Evolutionary conservation across 305 asterid species (phyloP).

Genomic region (Fraxinus paxiana): DNA sequence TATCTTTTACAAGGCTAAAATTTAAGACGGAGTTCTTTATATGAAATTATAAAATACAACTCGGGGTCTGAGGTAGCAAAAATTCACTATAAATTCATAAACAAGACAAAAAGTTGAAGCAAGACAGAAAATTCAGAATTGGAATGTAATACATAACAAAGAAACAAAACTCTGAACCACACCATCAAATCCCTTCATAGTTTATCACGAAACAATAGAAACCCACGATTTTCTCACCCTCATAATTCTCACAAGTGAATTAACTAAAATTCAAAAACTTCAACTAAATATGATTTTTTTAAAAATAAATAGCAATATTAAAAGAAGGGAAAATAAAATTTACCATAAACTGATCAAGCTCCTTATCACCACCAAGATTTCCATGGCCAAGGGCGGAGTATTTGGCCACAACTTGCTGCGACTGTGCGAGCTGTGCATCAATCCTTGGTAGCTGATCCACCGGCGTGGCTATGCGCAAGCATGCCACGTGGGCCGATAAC

Average conservation of each 20-base stretch:
- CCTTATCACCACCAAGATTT: conserved; percentile 33
- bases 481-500: conserved; percentile 46
- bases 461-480: conserved; percentile 53
- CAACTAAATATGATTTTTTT: neutral
- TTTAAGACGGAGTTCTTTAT: neutral
- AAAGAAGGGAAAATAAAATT: neutral
- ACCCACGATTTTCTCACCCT: neutral
- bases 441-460: conserved; percentile 60
- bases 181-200: neutral
- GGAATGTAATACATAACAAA: neutral
- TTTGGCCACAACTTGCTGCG: conserved; percentile 44
- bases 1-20: neutral
- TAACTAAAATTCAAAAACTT: neutral
- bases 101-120: neutral
- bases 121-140: neutral
- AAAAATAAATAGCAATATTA: neutral
- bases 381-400: conserved; percentile 42
- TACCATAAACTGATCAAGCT: conserved; percentile 57
- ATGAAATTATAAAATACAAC: neutral
- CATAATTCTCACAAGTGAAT: neutral
- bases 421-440: conserved; percentile 49
- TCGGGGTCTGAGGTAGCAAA: neutral
- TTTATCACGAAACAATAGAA: neutral
- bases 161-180: neutral
- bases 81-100: neutral